Evolutionary conservation across 345 rosid genomes (phyloP).

Genomic region (Arabis alpina): DNA sequence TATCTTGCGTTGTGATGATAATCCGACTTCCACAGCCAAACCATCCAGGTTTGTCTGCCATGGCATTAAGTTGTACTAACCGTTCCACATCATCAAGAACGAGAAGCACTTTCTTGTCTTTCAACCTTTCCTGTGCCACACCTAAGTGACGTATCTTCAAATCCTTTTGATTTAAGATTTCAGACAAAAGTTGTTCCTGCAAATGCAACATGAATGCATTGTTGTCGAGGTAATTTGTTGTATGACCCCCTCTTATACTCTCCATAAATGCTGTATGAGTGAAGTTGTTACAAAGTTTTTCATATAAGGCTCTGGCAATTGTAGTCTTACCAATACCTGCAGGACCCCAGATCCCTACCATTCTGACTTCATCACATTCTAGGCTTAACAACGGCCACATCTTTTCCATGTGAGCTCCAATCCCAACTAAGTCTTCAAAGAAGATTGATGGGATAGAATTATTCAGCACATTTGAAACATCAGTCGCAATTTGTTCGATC

Average conservation of each 20-base stretch:
- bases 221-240: not conserved
- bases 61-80: not conserved
- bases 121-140: slow-evolving; percentile 5
- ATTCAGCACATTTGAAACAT: too few relatives aligned
- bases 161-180: not conserved
- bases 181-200: not conserved
- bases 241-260: not conserved
- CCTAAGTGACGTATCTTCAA: not conserved
- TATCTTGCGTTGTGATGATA: not conserved
- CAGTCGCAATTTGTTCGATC: too few relatives aligned
- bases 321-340: slow-evolving; percentile 9
- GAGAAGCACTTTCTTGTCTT: slow-evolving; percentile 3
- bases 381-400: not conserved
- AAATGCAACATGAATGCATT: not conserved
- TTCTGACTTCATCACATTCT: not conserved
- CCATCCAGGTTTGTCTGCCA: not conserved
- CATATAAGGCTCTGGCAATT: not conserved
- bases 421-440: not conserved
- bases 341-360: slow-evolving; percentile 9
- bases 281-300: not conserved
- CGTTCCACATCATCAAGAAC: slow-evolving; percentile 16
- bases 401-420: not conserved
- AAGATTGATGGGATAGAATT: too few relatives aligned
- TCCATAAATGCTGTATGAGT: not conserved
- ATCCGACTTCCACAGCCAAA: slow-evolving; percentile 23